These are phyloP conservation scores for Limnomonas spitsbergensis DNA, from an alignment of 139 green algal species.

Conservation along the genomic window DNA sequence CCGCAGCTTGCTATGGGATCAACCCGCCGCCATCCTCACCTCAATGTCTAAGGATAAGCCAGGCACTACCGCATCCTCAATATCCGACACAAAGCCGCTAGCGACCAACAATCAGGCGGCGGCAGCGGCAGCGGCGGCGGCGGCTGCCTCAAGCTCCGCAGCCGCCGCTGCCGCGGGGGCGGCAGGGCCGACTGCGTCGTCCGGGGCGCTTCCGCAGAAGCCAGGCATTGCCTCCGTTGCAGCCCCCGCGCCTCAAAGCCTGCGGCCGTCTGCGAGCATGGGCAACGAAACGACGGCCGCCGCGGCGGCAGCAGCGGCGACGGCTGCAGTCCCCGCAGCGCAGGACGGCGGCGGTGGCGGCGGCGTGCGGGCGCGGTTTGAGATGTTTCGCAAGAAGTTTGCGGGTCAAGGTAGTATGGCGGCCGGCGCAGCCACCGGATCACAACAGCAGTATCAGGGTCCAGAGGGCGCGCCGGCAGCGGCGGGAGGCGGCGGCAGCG, in stretches of 20 bases:
- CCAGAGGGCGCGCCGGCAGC: too few relatives aligned
- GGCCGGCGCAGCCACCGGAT: too few relatives aligned
- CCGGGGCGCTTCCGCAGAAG: neutral
- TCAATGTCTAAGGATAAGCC: neutral
- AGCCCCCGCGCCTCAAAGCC: too few relatives aligned
- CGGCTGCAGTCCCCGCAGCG: neutral
- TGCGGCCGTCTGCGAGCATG: too few relatives aligned
- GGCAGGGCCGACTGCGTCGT: neutral
- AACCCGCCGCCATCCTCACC: neutral
- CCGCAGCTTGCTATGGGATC: neutral
- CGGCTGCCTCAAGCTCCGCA: neutral
- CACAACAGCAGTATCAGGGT: too few relatives aligned
- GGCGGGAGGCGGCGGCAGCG: too few relatives aligned
- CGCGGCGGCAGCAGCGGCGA: too few relatives aligned
- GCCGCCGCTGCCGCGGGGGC: too few relatives aligned
- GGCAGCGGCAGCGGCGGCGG: neutral
- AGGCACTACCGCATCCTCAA: neutral
- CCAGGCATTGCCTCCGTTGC: neutral
- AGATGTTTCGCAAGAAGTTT: conserved; percentile 15
- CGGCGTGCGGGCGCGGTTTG: neutral
- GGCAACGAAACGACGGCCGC: too few relatives aligned
- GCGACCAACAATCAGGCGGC: neutral
- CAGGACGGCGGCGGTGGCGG: neutral
- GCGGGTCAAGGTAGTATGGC: too few relatives aligned
- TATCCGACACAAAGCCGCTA: neutral